phyloP scores from a whole-genome alignment of 805 yeast genomes.

The Starmerella kuoi region DNA sequence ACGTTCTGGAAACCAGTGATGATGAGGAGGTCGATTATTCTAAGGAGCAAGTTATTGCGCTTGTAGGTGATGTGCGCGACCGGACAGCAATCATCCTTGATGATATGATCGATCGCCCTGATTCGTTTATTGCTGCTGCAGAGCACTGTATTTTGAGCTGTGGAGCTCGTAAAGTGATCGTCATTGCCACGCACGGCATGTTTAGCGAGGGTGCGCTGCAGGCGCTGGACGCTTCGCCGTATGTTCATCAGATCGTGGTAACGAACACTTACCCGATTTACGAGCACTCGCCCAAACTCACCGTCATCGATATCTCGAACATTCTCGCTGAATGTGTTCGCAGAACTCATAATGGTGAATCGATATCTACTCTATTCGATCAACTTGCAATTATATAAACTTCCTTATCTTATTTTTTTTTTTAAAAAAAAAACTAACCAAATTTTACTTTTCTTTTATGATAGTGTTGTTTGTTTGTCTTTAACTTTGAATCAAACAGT shows the following conservation, averaged over 20 bases:
- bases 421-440: neutral
- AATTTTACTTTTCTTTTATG: neutral
- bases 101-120: slow-evolving; percentile 95
- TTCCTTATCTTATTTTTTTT: no score
- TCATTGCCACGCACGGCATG: slow-evolving; percentile 92
- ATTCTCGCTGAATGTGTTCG: slow-evolving; percentile 97
- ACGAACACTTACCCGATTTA: slow-evolving; percentile 92
- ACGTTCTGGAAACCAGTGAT: slow-evolving; percentile 12
- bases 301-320: slow-evolving; percentile 83
- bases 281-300: slow-evolving; percentile 54
- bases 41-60: slow-evolving; percentile 75
- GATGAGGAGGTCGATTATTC: slow-evolving; percentile 68
- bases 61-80: slow-evolving; percentile 89
- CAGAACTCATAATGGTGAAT: slow-evolving; percentile 97
- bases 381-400: slow-evolving; percentile 45
- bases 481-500: no score
- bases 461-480: no score
- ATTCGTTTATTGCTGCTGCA: slow-evolving; percentile 91
- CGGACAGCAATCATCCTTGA: slow-evolving; percentile 89
- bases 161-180: slow-evolving; percentile 84
- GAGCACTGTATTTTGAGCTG: slow-evolving; percentile 92
- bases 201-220: slow-evolving; percentile 81
- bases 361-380: slow-evolving; percentile 84
- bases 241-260: slow-evolving; percentile 83
- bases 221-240: slow-evolving; percentile 59